Evolutionary conservation across 2,329 filamentous ascomycete genomes (phyloP), one percentile per base, ranked within the genome.

Genomic region (Coniochaeta sp.): DNA sequence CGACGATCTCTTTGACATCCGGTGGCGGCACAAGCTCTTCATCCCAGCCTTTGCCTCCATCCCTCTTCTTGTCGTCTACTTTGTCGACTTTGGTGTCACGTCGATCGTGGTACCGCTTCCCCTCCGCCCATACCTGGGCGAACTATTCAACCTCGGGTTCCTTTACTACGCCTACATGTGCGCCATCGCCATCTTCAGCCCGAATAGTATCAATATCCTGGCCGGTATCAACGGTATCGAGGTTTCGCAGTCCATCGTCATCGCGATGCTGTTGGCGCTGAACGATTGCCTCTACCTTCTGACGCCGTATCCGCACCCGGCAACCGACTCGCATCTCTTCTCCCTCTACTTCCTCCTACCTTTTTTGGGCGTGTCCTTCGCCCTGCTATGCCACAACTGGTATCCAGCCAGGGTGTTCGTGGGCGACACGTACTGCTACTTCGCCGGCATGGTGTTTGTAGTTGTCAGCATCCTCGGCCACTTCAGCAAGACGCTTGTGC

Each of bases 171-270:
- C 88, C 70, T 99, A 98, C 81, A 99, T 99, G 95, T 91, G 91
- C 58, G 89, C 90, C 60, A 84, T 99, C 66, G 90, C 93, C 71
- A 99, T 99, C 74, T 99, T 99, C 79, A 96, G 92, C 67, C 93
- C 95, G 7, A 98, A 99, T 77, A 92, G 91, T 74, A 99, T 99
- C 83, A 99, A 99, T 79, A 99, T 99, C 77, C 81, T 99, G n/a
- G 95, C 95, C 0, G 95, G 95, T n/a, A 91, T 99, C 75, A 99
- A 99, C 74, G 95, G 95, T 59, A 95, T 99, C 72, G 95, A 99
- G 74, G 95, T 98, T 59, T 87, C 89, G 12, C 95, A 99, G 76
- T 97, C 92, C 62, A 80, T 99, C 63, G 90, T 96, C 64, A 91
- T 99, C 71, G 93, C 93, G 28, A 74, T 87, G 58, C 83, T 98